phyloP scores from a whole-genome alignment of 345 rosid species.

The Eucalyptus curtisii region DNA sequence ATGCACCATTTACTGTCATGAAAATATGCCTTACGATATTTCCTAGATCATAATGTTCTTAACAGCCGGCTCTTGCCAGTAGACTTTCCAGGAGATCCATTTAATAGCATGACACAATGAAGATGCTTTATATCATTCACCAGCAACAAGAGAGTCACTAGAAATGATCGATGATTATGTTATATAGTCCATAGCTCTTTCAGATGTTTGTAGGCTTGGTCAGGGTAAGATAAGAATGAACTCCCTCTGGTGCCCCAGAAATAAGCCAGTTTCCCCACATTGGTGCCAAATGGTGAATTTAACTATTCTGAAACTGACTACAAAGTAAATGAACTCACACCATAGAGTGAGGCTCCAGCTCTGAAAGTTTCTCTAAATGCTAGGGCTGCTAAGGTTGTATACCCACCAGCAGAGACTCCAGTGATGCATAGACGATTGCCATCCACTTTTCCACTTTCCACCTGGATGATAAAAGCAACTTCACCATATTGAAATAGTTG shows the following conservation, averaged over 20 bases:
- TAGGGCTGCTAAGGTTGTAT: conserved; percentile 80
- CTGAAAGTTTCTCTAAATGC: conserved; percentile 77
- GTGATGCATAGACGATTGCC: conserved; percentile 66
- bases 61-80: neutral
- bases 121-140: neutral
- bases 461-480: conserved; percentile 20
- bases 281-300: neutral
- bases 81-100: neutral
- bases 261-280: neutral
- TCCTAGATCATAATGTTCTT: neutral
- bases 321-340: conserved; percentile 36
- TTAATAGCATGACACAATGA: neutral
- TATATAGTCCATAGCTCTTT: neutral
- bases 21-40: neutral
- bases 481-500: neutral
- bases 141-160: neutral
- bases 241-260: neutral
- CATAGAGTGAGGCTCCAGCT: conserved; percentile 86
- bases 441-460: conserved; percentile 69
- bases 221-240: neutral
- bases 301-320: neutral
- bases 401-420: conserved; percentile 95
- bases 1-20: neutral
- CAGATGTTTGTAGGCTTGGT: neutral
- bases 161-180: neutral